Percentiles rank a stretch among this genome's conserved stretches.
These are phyloP conservation scores for Selaginella tamariscina DNA, from an alignment of 75 land plant genomes.

Conservation along the genomic window DNA sequence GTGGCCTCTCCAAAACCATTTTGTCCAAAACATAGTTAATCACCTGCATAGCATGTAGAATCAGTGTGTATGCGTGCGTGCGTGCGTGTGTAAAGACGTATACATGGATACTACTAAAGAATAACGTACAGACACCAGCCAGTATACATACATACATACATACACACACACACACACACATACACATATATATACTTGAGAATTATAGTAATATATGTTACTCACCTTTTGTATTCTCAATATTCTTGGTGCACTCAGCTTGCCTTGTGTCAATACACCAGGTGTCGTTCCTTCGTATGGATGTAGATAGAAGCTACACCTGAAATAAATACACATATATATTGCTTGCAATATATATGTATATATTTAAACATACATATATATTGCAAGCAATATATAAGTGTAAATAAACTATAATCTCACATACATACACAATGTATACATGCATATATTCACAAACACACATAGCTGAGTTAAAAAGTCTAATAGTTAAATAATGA, in stretches of 20 bases:
- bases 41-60: slow-evolving; percentile 38
- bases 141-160: neutral
- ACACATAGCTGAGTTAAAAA: too few relatives aligned
- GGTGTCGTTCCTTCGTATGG: slow-evolving; percentile 75
- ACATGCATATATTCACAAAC: too few relatives aligned
- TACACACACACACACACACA: neutral
- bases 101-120: slow-evolving; percentile 1
- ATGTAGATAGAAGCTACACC: slow-evolving; percentile 93
- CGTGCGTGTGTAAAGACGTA: neutral
- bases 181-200: neutral
- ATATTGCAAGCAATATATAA: neutral
- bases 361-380: too few relatives aligned
- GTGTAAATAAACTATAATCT: too few relatives aligned
- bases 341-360: too few relatives aligned
- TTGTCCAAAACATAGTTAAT: slow-evolving; percentile 91
- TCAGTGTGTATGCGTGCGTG: neutral
- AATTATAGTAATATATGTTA: neutral
- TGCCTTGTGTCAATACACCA: slow-evolving; percentile 76
- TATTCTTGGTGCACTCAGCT: slow-evolving; percentile 91
- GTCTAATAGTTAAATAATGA: neutral
- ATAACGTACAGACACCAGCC: too few relatives aligned
- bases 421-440: too few relatives aligned
- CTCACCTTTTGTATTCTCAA: slow-evolving; percentile 77
- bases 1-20: slow-evolving; percentile 69
- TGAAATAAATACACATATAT: slow-evolving; percentile 13